Percentiles rank a stretch among this genome's conserved stretches.
Evolutionary conservation across 2,329 filamentous ascomycete genomes (phyloP).

Genomic region (Fusarium mangiferae): DNA sequence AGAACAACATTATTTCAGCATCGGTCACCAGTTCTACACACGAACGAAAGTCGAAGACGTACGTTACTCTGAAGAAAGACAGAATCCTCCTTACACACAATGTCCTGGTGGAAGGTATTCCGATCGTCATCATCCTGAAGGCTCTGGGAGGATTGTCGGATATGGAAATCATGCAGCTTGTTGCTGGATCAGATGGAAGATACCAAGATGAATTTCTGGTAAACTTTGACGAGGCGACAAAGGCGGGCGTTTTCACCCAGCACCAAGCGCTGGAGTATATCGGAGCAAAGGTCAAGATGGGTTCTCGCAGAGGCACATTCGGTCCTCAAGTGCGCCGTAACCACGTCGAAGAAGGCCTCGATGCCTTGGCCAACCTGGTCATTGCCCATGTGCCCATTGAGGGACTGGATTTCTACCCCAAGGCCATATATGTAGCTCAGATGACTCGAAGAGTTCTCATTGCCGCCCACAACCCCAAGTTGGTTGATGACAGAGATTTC

Average conservation of each 20-base stretch:
- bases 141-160: conserved; percentile 94
- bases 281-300: conserved; percentile 87
- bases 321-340: conserved; percentile 73
- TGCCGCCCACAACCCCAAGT: conserved; percentile 86
- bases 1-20: conserved; percentile 93
- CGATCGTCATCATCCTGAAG: conserved; percentile 92
- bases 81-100: conserved; percentile 91
- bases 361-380: conserved; percentile 90
- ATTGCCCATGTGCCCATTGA: conserved; percentile 94
- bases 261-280: conserved; percentile 96
- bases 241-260: conserved; percentile 87
- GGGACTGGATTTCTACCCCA: conserved; percentile 94
- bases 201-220: conserved; percentile 96
- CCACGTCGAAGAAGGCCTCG: conserved; percentile 89
- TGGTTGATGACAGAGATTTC: conserved; percentile 97
- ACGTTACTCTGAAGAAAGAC: conserved; percentile 94
- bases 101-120: conserved; percentile 91
- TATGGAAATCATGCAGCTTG: conserved; percentile 91
- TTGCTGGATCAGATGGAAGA: conserved; percentile 84
- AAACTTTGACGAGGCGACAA: conserved; percentile 93
- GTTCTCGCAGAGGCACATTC: conserved; percentile 69
- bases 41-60: conserved; percentile 97
- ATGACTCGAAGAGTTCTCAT: conserved; percentile 98
- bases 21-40: conserved; percentile 98
- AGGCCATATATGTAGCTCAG: conserved; percentile 94